These are phyloP conservation scores for Euphorbia corollata DNA, from an alignment of 441 rosid species.

Conservation along the genomic window DNA sequence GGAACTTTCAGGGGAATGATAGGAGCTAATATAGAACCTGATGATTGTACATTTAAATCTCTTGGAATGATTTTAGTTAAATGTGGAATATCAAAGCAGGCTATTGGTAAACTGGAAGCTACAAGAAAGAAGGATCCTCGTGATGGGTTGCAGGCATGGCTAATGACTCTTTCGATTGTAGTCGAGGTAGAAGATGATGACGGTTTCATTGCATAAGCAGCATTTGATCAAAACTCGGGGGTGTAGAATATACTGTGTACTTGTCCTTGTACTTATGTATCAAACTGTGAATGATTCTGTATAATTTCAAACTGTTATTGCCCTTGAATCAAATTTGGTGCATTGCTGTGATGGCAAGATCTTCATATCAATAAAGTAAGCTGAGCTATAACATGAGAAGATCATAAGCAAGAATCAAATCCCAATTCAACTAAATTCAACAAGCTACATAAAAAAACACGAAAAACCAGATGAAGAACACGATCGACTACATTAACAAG, in stretches of 20 bases:
- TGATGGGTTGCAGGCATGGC: constrained; percentile 48
- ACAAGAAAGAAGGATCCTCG: constrained; percentile 37
- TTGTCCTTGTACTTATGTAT: not conserved
- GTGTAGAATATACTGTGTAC: not conserved
- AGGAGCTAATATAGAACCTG: constrained; percentile 37
- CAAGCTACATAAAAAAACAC: constrained; percentile 10
- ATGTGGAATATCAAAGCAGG: constrained; percentile 59
- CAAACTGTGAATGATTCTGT: not conserved
- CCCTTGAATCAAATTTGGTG: not conserved
- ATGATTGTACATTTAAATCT: constrained; percentile 55
- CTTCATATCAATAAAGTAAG: not conserved
- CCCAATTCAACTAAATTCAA: constrained; percentile 7
- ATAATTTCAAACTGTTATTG: not conserved
- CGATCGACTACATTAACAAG: not conserved
- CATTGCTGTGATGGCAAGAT: not conserved
- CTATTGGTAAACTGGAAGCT: constrained; percentile 43
- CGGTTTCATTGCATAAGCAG: constrained; percentile 1
- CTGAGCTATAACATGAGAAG: not conserved
- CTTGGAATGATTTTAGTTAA: constrained; percentile 52
- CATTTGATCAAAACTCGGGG: not conserved
- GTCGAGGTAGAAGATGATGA: constrained; percentile 32
- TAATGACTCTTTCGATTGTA: constrained; percentile 44
- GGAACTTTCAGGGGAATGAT: constrained; percentile 64
- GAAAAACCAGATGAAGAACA: not conserved
- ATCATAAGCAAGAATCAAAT: constrained; percentile 1